Percentiles rank a stretch among this genome's conserved stretches.
Conservation (phyloP, 352 stramenopile genomes). For the Saprolegnia diclina region DNA sequence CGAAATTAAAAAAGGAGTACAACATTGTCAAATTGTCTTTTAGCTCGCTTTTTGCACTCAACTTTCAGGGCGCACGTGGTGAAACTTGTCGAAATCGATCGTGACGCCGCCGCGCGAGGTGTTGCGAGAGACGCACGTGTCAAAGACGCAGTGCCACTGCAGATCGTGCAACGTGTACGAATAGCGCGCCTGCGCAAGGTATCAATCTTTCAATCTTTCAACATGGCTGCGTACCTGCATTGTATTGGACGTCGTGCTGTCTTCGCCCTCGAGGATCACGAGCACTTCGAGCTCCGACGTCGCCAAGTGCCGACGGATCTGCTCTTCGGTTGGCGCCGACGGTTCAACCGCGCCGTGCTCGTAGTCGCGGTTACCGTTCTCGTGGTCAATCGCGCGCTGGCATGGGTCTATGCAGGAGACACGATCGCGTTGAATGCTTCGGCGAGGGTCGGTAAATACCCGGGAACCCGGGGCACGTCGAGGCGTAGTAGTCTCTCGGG, state of each 20-base stretch:
- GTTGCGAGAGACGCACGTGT: slow-evolving; percentile 69
- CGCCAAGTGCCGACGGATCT: slow-evolving; percentile 66
- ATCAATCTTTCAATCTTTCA: neutral
- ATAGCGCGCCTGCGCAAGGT: slow-evolving; percentile 41
- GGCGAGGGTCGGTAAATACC: neutral
- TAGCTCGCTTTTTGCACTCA: neutral
- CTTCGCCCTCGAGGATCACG: slow-evolving; percentile 79
- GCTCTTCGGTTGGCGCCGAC: slow-evolving; percentile 40
- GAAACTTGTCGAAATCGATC: slow-evolving; percentile 82
- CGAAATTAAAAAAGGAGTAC: neutral
- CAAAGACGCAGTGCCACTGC: slow-evolving; percentile 72
- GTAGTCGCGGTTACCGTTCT: slow-evolving; percentile 72
- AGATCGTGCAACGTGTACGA: slow-evolving; percentile 80
- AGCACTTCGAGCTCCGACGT: slow-evolving; percentile 71
- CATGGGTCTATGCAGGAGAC: slow-evolving; percentile 37
- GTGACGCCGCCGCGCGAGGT: slow-evolving; percentile 43
- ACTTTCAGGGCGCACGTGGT: slow-evolving; percentile 27
- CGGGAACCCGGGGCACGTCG: slow-evolving; percentile 50
- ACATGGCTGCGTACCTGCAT: slow-evolving; percentile 68
- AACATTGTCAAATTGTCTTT: neutral
- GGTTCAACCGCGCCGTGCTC: slow-evolving; percentile 16
- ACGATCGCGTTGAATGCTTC: neutral
- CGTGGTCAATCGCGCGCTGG: slow-evolving; percentile 66
- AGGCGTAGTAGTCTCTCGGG: slow-evolving; percentile 39
- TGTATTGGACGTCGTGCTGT: slow-evolving; percentile 80